A percentile compares a stretch with the other conserved stretches of the same genome.
Conservation (phyloP, 306 rosid genomes). For the Quillaja saponaria region DNA sequence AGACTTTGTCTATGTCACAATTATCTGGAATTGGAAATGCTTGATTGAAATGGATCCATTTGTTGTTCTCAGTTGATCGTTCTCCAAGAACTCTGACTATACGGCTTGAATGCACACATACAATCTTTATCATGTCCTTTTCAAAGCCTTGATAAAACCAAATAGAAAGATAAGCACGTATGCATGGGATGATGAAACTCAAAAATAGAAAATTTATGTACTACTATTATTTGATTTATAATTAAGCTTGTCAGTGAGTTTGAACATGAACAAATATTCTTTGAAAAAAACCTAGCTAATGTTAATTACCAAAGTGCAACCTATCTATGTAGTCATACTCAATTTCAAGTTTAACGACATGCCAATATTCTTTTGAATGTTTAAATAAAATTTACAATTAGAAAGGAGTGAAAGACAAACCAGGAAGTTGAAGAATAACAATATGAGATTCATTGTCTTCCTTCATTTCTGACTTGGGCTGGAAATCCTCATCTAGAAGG, state of each 20-base stretch:
- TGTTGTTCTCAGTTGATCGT: slow-evolving; percentile 36
- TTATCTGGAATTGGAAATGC: slow-evolving; percentile 39
- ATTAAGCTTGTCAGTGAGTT: no score
- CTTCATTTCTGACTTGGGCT: slow-evolving; percentile 40
- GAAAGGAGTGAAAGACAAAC: slow-evolving; percentile 26
- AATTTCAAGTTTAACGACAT: no score
- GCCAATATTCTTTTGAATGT: no score
- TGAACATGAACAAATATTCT: not conserved
- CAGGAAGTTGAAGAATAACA: slow-evolving; percentile 46
- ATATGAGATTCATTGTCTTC: slow-evolving; percentile 40
- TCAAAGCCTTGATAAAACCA: slow-evolving; percentile 41
- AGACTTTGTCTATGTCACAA: slow-evolving; percentile 30
- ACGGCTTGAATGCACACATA: not conserved
- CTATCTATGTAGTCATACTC: no score
- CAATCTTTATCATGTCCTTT: slow-evolving; percentile 42
- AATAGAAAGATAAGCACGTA: no score
- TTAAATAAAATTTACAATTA: no score
- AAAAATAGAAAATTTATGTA: no score
- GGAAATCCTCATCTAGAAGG: slow-evolving; percentile 37
- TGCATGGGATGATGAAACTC: no score
- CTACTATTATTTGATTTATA: no score
- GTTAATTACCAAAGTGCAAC: no score
- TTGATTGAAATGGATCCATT: slow-evolving; percentile 44
- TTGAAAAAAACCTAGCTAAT: no score
- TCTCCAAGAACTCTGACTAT: slow-evolving; percentile 45